A percentile compares a stretch with the other conserved stretches of the same genome.
Conservation (phyloP, 345 rosid species). For the Orychophragmus violaceus region DNA sequence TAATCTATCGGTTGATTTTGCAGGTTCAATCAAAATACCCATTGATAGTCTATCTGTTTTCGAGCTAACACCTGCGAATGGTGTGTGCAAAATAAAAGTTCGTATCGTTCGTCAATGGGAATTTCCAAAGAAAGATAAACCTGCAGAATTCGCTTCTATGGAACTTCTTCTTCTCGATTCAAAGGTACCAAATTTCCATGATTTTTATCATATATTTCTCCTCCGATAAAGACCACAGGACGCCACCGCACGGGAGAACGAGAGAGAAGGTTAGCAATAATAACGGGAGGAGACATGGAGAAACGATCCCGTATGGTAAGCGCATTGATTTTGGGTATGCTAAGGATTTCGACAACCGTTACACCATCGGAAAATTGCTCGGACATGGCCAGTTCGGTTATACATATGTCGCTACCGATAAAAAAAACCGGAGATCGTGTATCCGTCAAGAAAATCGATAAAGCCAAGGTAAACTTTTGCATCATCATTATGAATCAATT, state of each 20-base stretch:
- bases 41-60: too few species aligned
- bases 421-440: slow-evolving; percentile 65
- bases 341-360: slow-evolving; percentile 62
- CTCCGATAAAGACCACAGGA: too few species aligned
- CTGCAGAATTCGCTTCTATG: too few species aligned
- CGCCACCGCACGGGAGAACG: slow-evolving; percentile 15
- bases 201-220: too few species aligned
- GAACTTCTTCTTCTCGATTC: too few species aligned
- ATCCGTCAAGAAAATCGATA: slow-evolving; percentile 77
- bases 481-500: background rate
- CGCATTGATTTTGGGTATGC: slow-evolving; percentile 72
- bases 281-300: slow-evolving; percentile 19
- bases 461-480: slow-evolving; percentile 57
- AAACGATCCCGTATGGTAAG: slow-evolving; percentile 54
- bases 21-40: too few species aligned
- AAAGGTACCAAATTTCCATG: too few species aligned
- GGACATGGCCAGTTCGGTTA: slow-evolving; percentile 94
- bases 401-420: slow-evolving; percentile 74
- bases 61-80: too few species aligned
- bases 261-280: slow-evolving; percentile 13
- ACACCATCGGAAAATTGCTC: slow-evolving; percentile 62
- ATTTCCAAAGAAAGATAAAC: too few species aligned
- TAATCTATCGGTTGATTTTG: too few species aligned
- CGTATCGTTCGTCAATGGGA: too few species aligned
- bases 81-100: too few species aligned